A percentile compares a stretch with the other conserved stretches of the same genome.
These are phyloP conservation scores for Ogataea ganodermae DNA, from an alignment of 805 yeast species.

Conservation along the genomic window DNA sequence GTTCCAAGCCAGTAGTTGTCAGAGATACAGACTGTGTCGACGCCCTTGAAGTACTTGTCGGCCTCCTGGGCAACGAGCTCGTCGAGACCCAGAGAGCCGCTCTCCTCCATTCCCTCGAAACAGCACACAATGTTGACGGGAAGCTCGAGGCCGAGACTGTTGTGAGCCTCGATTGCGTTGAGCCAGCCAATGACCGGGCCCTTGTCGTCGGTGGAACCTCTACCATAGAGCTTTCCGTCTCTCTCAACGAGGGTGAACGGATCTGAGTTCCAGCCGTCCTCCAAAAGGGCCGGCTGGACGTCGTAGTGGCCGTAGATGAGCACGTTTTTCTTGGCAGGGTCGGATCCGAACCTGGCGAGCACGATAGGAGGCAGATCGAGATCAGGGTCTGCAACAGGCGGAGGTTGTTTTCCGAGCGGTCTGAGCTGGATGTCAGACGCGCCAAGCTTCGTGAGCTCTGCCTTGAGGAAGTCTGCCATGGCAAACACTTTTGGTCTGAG, in stretches of 20 bases:
- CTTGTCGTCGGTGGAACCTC: slow-evolving; percentile 97
- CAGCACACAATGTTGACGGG: slow-evolving; percentile 93
- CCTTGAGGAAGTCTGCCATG: slow-evolving; percentile 81
- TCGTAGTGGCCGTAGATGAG: slow-evolving; percentile 96
- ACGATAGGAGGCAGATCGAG: slow-evolving; percentile 91
- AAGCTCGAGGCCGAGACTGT: slow-evolving; percentile 75
- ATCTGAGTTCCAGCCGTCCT: slow-evolving; percentile 95
- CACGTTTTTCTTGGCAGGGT: slow-evolving; percentile 82
- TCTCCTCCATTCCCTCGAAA: slow-evolving; percentile 99
- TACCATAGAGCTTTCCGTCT: slow-evolving; percentile 74
- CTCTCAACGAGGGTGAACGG: slow-evolving; percentile 79
- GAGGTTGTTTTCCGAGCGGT: slow-evolving; percentile 87
- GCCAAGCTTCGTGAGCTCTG: slow-evolving; percentile 70
- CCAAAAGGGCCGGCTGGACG: slow-evolving; percentile 91
- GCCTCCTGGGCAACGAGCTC: slow-evolving; percentile 80
- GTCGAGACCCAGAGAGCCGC: slow-evolving; percentile 92
- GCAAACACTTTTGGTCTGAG: slow-evolving; percentile 86
- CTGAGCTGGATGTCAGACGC: slow-evolving; percentile 80
- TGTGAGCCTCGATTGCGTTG: slow-evolving; percentile 89
- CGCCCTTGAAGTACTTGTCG: slow-evolving; percentile 74
- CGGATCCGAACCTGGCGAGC: slow-evolving; percentile 83
- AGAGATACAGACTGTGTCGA: slow-evolving; percentile 92
- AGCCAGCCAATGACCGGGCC: slow-evolving; percentile 99
- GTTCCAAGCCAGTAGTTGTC: slow-evolving; percentile 99
- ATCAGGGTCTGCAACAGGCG: slow-evolving; percentile 70